Percentiles rank a stretch among this genome's conserved stretches.
These are phyloP conservation scores for Cytospora leucostoma DNA, from an alignment of 2,329 filamentous ascomycete genomes.

Conservation along the genomic window DNA sequence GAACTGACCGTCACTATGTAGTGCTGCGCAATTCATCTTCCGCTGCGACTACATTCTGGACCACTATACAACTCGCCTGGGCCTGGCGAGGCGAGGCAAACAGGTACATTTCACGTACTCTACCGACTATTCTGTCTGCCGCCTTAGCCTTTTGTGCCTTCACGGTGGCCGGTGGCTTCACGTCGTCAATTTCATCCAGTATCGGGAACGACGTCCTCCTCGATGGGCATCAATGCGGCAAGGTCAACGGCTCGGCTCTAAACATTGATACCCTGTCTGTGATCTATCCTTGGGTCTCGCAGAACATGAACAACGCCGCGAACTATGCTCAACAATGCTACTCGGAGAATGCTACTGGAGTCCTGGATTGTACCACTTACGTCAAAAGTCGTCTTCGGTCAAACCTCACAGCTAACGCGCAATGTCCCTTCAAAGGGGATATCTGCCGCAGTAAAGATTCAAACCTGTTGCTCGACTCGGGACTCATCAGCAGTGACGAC, in stretches of 20 bases:
- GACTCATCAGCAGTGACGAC: too few relatives aligned
- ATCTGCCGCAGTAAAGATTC: constrained; percentile 22
- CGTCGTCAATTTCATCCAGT: neutral
- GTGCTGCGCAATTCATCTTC: constrained; percentile 7
- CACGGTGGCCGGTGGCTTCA: constrained; percentile 12
- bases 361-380: constrained; percentile 14
- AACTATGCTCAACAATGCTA: constrained; percentile 32
- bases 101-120: neutral
- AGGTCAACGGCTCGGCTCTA: neutral
- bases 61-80: neutral
- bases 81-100: neutral
- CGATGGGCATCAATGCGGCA: constrained; percentile 17
- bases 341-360: neutral
- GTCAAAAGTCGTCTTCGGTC: constrained; percentile 7
- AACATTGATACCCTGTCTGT: neutral
- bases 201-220: constrained; percentile 17
- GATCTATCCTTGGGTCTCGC: neutral
- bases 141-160: neutral
- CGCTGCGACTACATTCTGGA: neutral
- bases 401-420: neutral
- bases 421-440: constrained; percentile 28
- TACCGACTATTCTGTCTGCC: neutral
- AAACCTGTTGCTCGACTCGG: constrained; percentile 21
- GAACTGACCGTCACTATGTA: neutral
- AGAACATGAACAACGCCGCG: neutral